Conservation (phyloP, 345 rosid species). For the Viola odorata region DNA sequence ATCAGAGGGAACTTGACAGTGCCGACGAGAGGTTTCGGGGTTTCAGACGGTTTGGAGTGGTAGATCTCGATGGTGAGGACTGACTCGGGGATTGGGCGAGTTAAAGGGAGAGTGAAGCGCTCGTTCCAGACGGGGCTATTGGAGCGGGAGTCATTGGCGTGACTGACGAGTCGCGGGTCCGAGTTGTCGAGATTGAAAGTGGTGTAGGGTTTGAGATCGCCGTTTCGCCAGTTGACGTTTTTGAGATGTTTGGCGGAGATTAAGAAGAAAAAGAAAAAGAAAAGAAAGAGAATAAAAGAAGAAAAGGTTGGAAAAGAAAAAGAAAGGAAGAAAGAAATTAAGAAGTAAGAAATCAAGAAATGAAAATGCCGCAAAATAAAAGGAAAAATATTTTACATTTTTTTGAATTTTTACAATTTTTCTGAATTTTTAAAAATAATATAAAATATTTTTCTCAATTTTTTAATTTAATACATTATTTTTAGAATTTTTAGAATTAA, state of each 20-base stretch:
- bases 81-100: constrained; percentile 18
- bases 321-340: no score
- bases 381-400: no score
- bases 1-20: constrained; percentile 10
- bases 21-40: constrained; percentile 20
- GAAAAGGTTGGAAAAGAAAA: no score
- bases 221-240: constrained; percentile 23
- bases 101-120: constrained; percentile 19
- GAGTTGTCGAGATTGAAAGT: constrained; percentile 16
- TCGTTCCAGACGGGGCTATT: constrained; percentile 24
- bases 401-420: no score
- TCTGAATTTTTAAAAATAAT: no score
- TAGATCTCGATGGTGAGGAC: constrained; percentile 18
- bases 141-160: constrained; percentile 15
- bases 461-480: no score
- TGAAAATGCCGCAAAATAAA: no score
- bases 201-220: constrained; percentile 20
- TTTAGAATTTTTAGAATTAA: no score
- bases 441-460: no score
- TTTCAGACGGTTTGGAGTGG: constrained; percentile 21
- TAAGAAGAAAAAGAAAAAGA: neutral
- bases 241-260: constrained; percentile 23
- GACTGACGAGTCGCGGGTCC: constrained; percentile 12
- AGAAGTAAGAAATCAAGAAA: no score
- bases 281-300: no score